Conservation (phyloP, 257 asterid genomes). For the Gentiana dahurica region DNA sequence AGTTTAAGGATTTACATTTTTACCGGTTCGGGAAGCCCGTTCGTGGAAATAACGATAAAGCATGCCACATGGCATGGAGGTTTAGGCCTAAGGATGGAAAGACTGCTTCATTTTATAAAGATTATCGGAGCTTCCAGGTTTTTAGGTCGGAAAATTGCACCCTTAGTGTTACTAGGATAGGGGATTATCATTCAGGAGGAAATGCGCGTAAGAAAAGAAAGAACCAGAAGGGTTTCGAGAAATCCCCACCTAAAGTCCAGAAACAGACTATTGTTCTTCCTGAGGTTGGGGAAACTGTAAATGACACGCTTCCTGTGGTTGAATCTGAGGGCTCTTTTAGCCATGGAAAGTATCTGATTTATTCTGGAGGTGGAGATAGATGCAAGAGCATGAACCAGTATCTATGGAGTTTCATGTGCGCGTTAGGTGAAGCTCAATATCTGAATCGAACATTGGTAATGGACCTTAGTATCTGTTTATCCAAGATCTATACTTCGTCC, state of each 20-base stretch:
- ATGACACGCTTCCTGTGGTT: constrained; percentile 45
- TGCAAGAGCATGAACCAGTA: constrained; percentile 81
- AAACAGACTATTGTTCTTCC: constrained; percentile 43
- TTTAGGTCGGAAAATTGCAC: constrained; percentile 53
- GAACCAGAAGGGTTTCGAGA: constrained; percentile 42
- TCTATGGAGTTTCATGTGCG: constrained; percentile 77
- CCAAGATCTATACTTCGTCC: constrained; percentile 51
- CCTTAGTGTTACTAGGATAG: constrained; percentile 47
- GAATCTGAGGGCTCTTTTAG: constrained; percentile 54
- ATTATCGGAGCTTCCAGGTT: constrained; percentile 55
- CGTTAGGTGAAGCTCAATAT: constrained; percentile 83
- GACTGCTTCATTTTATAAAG: constrained; percentile 46
- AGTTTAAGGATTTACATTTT: constrained; percentile 56
- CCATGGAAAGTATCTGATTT: constrained; percentile 56
- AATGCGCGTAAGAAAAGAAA: constrained; percentile 70
- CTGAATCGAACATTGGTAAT: constrained; percentile 80
- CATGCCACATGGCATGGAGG: constrained; percentile 96
- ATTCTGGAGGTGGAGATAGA: constrained; percentile 72
- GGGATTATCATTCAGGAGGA: constrained; percentile 80
- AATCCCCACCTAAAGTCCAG: constrained; percentile 29
- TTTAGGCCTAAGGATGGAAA: constrained; percentile 75
- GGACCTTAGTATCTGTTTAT: constrained; percentile 68
- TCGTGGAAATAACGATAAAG: constrained; percentile 39
- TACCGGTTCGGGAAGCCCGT: constrained; percentile 78
- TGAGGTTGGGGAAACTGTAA: constrained; percentile 41